Evolutionary conservation across 2,329 filamentous ascomycete species (phyloP).

Genomic region (Conoideocrella luteorostrata): DNA sequence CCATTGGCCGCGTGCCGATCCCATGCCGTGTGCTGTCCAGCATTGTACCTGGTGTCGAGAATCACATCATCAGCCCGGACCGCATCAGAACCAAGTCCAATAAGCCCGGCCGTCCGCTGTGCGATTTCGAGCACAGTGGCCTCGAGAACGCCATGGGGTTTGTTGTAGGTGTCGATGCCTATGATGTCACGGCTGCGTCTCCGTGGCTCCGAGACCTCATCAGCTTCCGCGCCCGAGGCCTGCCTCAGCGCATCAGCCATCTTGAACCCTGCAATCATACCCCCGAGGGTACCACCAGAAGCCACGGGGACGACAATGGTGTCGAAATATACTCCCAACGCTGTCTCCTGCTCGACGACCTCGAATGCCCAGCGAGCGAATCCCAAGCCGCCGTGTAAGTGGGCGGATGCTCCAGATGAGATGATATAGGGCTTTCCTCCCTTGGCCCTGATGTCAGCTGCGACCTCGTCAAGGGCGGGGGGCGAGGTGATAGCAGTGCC

Average conservation of each 20-base stretch:
- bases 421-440: constrained; percentile 52
- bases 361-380: constrained; percentile 61
- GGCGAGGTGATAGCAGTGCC: too few relatives aligned
- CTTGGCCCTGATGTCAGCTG: too few relatives aligned
- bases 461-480: too few relatives aligned
- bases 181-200: not conserved
- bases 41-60: constrained; percentile 4
- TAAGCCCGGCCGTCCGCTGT: too few relatives aligned
- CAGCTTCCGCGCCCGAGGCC: not conserved
- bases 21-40: too few relatives aligned
- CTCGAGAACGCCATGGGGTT: too few relatives aligned
- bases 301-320: constrained; percentile 56
- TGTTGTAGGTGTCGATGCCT: too few relatives aligned
- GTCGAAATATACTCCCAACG: constrained; percentile 51
- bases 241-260: constrained; percentile 21
- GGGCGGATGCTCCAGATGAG: constrained; percentile 57
- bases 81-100: too few relatives aligned
- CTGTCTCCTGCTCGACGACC: constrained; percentile 49
- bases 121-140: too few relatives aligned
- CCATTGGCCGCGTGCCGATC: not conserved
- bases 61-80: constrained; percentile 24
- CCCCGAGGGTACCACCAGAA: constrained; percentile 58
- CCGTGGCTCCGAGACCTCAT: not conserved
- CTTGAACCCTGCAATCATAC: constrained; percentile 61
- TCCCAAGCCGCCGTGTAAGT: constrained; percentile 57